These are phyloP conservation scores for Ilyonectria sp. DNA, from an alignment of 2,329 filamentous ascomycete genomes.

Conservation along the genomic window DNA sequence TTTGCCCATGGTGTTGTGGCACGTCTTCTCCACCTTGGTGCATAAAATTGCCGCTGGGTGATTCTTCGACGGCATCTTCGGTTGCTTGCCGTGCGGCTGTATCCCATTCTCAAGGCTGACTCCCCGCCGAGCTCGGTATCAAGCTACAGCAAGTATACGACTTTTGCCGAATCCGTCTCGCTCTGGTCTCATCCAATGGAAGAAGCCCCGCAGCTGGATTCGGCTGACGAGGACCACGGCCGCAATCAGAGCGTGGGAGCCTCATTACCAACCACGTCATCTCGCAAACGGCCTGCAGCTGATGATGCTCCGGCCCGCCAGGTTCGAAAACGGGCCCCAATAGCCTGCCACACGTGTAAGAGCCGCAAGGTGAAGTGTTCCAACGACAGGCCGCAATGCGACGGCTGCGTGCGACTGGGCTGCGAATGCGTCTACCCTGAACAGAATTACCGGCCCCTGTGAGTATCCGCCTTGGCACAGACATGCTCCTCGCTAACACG, in stretches of 20 bases:
- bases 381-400: slow-evolving; percentile 19
- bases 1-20: not conserved
- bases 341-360: slow-evolving; percentile 25
- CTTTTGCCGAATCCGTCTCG: not conserved
- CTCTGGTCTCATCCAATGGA: not conserved
- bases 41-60: not conserved
- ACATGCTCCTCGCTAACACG: not conserved
- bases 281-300: slow-evolving; percentile 19
- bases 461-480: not conserved
- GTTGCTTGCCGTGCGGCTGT: not conserved
- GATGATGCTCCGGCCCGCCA: slow-evolving; percentile 5
- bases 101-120: not conserved
- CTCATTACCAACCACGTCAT: slow-evolving; percentile 3
- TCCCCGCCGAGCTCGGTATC: not conserved
- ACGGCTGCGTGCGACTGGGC: slow-evolving; percentile 14
- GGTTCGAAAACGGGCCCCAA: slow-evolving; percentile 15
- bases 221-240: slow-evolving; percentile 1
- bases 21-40: not conserved
- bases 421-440: slow-evolving; percentile 25
- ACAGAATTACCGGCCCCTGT: slow-evolving; percentile 5
- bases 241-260: not conserved
- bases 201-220: slow-evolving; percentile 12
- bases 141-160: not conserved
- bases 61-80: slow-evolving; percentile 6
- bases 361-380: slow-evolving; percentile 27